Percentiles rank a stretch among this genome's conserved stretches.
Evolutionary conservation across 495 filamentous ascomycete species (phyloP).

Genomic region (Elaphomyces granulatus): DNA sequence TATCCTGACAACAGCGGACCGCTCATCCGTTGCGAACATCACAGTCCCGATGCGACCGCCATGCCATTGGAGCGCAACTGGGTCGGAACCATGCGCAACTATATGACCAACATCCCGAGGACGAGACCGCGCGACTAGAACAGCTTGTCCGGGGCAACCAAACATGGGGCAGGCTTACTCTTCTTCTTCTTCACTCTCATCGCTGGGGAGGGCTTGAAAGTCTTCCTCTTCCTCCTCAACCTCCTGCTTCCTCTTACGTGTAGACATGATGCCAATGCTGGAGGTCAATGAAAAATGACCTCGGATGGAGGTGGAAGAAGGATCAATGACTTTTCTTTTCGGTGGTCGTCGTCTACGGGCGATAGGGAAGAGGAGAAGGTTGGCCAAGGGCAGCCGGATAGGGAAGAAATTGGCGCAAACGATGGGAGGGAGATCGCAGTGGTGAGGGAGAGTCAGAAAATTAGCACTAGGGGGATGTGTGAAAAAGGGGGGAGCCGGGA

Average conservation of each 20-base stretch:
- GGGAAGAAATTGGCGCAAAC: not conserved
- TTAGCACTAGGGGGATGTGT: no score
- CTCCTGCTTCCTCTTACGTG: slow-evolving; percentile 54
- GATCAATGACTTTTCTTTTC: not conserved
- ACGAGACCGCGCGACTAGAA: not conserved
- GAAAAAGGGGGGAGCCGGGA: no score
- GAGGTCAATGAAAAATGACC: not conserved
- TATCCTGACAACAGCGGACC: not conserved
- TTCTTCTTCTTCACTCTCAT: slow-evolving; percentile 49
- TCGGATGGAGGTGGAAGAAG: not conserved
- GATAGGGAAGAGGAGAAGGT: not conserved
- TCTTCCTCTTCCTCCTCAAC: slow-evolving; percentile 42
- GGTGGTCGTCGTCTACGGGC: no score
- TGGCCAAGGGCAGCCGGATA: not conserved
- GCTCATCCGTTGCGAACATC: not conserved
- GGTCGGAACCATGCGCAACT: slow-evolving; percentile 1
- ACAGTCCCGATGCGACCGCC: slow-evolving; percentile 1
- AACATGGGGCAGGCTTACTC: slow-evolving; percentile 34
- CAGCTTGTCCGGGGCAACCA: slow-evolving; percentile 3
- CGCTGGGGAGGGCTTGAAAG: slow-evolving; percentile 45
- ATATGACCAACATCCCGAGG: slow-evolving; percentile 1
- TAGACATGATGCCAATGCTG: slow-evolving; percentile 31
- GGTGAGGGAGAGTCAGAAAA: no score
- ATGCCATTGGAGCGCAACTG: not conserved
- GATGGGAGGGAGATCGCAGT: no score